phyloP scores from a whole-genome alignment of 495 filamentous ascomycete genomes.

The Xylaria telfairii region DNA sequence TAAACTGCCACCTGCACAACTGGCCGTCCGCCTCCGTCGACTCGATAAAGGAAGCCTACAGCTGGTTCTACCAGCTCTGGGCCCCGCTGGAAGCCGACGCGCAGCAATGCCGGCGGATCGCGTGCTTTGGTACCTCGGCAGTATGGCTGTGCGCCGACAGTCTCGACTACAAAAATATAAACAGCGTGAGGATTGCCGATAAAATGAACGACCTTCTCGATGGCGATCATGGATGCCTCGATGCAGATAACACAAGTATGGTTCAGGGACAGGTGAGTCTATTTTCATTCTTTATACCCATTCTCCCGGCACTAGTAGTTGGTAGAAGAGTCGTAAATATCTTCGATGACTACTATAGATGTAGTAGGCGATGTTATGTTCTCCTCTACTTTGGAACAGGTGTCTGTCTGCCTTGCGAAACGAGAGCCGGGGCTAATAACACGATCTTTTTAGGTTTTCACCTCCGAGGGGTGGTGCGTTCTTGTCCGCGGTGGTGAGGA shows the following conservation, averaged over 20 bases:
- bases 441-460: constrained; percentile 3
- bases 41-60: constrained; percentile 23
- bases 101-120: constrained; percentile 24
- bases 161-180: constrained; percentile 12
- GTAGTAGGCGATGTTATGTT: neutral
- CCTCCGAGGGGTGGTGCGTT: constrained; percentile 21
- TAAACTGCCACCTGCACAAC: constrained; percentile 25
- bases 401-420: neutral
- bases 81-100: constrained; percentile 23
- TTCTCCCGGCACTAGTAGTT: neutral
- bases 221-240: constrained; percentile 22
- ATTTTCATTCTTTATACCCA: neutral
- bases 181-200: constrained; percentile 23
- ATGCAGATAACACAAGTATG: neutral
- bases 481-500: constrained; percentile 23
- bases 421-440: neutral
- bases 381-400: no score
- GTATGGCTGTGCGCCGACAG: constrained; percentile 26
- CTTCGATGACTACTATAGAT: neutral
- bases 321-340: neutral
- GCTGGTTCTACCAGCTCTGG: constrained; percentile 24
- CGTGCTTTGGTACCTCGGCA: constrained; percentile 17
- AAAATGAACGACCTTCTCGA: constrained; percentile 24
- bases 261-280: constrained; percentile 23
- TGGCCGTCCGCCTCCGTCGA: constrained; percentile 25